phyloP scores from a whole-genome alignment of 768 basidiomycete genomes.

The Trametes cubensis region DNA sequence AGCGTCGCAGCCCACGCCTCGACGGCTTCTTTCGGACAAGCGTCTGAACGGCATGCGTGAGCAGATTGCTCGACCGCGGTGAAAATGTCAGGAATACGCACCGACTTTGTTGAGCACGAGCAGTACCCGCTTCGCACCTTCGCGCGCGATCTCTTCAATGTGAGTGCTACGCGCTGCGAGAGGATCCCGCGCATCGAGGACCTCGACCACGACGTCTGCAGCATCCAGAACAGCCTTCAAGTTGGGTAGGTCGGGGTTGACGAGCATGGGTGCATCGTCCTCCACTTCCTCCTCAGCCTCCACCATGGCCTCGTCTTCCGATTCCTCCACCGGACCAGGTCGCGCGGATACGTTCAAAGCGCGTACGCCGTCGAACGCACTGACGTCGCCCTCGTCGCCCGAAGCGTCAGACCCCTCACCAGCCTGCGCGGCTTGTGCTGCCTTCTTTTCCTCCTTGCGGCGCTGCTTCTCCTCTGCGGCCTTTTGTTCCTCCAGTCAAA shows the following conservation, averaged over 20 bases:
- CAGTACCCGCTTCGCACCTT: conserved; percentile 50
- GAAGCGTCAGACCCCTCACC: conserved; percentile 30
- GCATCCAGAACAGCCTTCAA: conserved; percentile 69
- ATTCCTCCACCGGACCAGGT: conserved; percentile 3
- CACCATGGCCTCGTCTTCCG: conserved; percentile 28
- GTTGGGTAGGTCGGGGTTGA: conserved; percentile 65
- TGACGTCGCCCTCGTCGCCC: conserved; percentile 36
- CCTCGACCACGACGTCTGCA: conserved; percentile 78
- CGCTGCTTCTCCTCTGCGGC: conserved; percentile 76
- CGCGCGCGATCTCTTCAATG: conserved; percentile 57
- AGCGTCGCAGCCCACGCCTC: conserved; percentile 68
- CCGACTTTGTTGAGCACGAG: conserved; percentile 90
- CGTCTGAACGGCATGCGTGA: conserved; percentile 50
- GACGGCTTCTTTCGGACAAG: conserved; percentile 77
- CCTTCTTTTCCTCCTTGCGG: conserved; percentile 67
- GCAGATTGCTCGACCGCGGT: not conserved
- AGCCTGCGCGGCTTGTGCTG: conserved; percentile 37
- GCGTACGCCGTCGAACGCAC: conserved; percentile 50
- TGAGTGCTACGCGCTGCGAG: conserved; percentile 64
- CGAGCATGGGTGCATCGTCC: conserved; percentile 59
- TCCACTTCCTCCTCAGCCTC: conserved; percentile 35
- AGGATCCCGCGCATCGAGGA: conserved; percentile 88
- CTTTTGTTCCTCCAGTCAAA: conserved; percentile 39
- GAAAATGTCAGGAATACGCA: conserved; percentile 41
- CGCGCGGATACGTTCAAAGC: conserved; percentile 25